A percentile compares a stretch with the other conserved stretches of the same genome.
Evolutionary conservation across 805 yeast genomes (phyloP).

Genomic region (Komagataella kurtzmanii): DNA sequence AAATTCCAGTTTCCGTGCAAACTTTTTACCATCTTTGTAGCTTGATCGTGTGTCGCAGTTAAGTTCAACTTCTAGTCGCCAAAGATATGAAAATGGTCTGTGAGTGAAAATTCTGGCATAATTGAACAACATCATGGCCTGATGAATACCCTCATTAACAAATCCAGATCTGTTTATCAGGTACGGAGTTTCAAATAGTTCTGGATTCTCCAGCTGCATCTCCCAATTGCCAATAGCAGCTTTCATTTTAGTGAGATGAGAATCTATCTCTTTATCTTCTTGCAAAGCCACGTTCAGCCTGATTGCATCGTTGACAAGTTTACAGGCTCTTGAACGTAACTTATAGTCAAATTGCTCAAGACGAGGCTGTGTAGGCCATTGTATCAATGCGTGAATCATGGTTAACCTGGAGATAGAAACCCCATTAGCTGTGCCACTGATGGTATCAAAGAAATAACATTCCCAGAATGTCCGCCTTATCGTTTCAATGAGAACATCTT

Average conservation of each 20-base stretch:
- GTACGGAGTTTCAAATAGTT: conserved; percentile 25
- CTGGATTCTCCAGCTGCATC: conserved; percentile 29
- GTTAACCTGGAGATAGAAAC: conserved; percentile 26
- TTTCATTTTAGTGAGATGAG: conserved; percentile 23
- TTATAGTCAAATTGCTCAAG: conserved; percentile 28
- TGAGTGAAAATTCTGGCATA: conserved; percentile 44
- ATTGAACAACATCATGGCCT: conserved; percentile 30
- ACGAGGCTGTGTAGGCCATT: conserved; percentile 25
- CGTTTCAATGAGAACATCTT: conserved; percentile 6
- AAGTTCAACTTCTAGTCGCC: conserved; percentile 24
- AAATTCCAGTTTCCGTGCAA: conserved; percentile 16
- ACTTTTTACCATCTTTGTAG: background rate
- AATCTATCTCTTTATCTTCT: conserved; percentile 21
- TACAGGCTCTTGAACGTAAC: conserved; percentile 30
- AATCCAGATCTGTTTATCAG: conserved; percentile 26
- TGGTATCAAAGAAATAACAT: conserved; percentile 33
- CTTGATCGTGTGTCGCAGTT: conserved; percentile 12
- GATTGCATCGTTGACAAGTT: conserved; percentile 35
- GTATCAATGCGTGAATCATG: conserved; percentile 18
- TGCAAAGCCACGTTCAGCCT: conserved; percentile 31
- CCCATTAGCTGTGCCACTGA: conserved; percentile 43
- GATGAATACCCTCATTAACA: conserved; percentile 42
- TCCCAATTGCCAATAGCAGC: conserved; percentile 40
- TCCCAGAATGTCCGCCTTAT: conserved; percentile 37
- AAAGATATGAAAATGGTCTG: conserved; percentile 37